phyloP scores from a whole-genome alignment of 1,284 basidiomycete species.

The Boletus sp. region DNA sequence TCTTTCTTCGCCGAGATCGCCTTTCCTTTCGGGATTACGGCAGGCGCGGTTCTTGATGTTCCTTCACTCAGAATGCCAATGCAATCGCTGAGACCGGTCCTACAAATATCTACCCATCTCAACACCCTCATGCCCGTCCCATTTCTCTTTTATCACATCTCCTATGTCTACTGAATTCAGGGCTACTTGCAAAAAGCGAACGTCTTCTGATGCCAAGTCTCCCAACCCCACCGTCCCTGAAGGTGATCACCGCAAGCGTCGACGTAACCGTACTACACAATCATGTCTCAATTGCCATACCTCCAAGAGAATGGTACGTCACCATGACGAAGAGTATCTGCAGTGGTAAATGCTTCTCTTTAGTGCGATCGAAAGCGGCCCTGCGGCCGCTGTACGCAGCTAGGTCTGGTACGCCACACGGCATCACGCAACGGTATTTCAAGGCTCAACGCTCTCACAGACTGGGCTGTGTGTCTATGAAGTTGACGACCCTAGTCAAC shows the following conservation, averaged over 20 bases:
- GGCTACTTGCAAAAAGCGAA: constrained; percentile 28
- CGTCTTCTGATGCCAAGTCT: constrained; percentile 18
- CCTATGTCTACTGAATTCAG: constrained; percentile 29
- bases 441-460: constrained; percentile 34
- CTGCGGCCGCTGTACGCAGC: constrained; percentile 69
- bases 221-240: too few relatives aligned
- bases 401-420: constrained; percentile 51
- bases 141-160: neutral
- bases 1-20: constrained; percentile 17
- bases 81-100: constrained; percentile 7
- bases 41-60: constrained; percentile 3
- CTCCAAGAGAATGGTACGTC: constrained; percentile 75
- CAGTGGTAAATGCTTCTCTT: neutral
- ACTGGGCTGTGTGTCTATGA: constrained; percentile 83
- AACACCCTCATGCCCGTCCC: neutral
- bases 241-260: constrained; percentile 50
- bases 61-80: constrained; percentile 24
- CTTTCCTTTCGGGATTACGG: constrained; percentile 12
- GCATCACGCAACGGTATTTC: neutral
- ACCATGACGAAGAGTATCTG: constrained; percentile 1
- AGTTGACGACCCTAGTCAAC: constrained; percentile 70
- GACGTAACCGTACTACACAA: constrained; percentile 62
- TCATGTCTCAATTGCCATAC: constrained; percentile 69
- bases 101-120: constrained; percentile 26
- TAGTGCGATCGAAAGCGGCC: constrained; percentile 72